A percentile compares a stretch with the other conserved stretches of the same genome.
These are phyloP conservation scores for Areca catechu DNA, from an alignment of 176 grass and related monocot genomes.

Conservation along the genomic window DNA sequence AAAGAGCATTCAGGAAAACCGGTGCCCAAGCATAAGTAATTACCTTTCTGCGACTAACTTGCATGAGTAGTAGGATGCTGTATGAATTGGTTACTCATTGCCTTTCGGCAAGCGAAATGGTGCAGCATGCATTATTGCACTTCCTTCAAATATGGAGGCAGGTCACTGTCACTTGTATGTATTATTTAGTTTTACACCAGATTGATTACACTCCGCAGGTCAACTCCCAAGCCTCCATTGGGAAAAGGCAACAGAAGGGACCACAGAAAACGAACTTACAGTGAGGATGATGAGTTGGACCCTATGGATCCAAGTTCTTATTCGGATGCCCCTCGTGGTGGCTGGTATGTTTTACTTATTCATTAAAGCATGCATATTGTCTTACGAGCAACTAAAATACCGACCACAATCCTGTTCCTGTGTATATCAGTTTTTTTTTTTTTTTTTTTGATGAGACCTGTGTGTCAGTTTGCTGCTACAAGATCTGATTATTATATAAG, in stretches of 20 bases:
- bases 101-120: no score
- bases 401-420: background rate
- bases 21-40: slow-evolving; percentile 57
- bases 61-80: no score
- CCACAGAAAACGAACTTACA: slow-evolving; percentile 47
- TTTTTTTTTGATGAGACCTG: background rate
- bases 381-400: background rate
- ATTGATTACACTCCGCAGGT: slow-evolving; percentile 23
- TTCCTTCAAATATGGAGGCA: no score
- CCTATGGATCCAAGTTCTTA: slow-evolving; percentile 99
- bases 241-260: slow-evolving; percentile 54
- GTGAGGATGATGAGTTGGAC: slow-evolving; percentile 88
- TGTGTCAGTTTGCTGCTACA: background rate
- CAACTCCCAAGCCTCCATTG: slow-evolving; percentile 50
- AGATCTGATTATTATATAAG: no score
- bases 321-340: slow-evolving; percentile 94
- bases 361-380: slow-evolving; percentile 6
- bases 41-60: slow-evolving; percentile 7
- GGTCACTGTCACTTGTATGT: no score
- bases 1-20: slow-evolving; percentile 40
- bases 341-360: slow-evolving; percentile 47
- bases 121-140: no score
- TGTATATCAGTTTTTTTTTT: background rate
- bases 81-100: no score
- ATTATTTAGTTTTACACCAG: no score